These are phyloP conservation scores for Nemania bipapillata DNA, from an alignment of 2,329 filamentous ascomycete genomes.

Conservation along the genomic window DNA sequence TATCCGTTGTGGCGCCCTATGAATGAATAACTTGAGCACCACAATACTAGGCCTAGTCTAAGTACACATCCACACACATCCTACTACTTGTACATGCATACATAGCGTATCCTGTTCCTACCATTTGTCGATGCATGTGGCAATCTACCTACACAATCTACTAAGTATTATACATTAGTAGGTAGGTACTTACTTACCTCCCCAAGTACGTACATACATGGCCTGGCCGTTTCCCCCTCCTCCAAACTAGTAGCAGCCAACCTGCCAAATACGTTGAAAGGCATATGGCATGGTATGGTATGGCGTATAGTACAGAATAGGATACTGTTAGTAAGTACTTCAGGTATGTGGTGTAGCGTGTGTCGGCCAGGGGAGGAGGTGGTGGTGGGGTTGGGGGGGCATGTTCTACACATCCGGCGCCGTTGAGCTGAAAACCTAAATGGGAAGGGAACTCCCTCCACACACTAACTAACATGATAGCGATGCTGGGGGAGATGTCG, in stretches of 20 bases:
- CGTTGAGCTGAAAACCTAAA: constrained; percentile 34
- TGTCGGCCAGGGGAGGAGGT: constrained; percentile 13
- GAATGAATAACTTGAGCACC: constrained; percentile 26
- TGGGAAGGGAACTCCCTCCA: constrained; percentile 23
- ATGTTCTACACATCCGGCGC: constrained; percentile 20
- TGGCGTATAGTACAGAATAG: too few relatives aligned
- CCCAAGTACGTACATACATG: too few relatives aligned
- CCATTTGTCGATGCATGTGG: constrained; percentile 25
- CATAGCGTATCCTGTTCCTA: background rate
- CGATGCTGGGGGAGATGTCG: constrained; percentile 14
- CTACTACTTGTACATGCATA: constrained; percentile 12
- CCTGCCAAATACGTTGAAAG: constrained; percentile 24
- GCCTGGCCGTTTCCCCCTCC: too few relatives aligned
- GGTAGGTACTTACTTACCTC: constrained; percentile 1
- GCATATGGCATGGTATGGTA: background rate
- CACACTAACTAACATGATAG: constrained; percentile 23
- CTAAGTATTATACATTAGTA: too few relatives aligned
- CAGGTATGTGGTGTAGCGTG: constrained; percentile 5
- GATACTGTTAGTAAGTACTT: background rate
- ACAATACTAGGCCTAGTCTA: too few relatives aligned
- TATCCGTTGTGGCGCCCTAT: constrained; percentile 29
- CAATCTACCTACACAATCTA: background rate
- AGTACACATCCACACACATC: background rate
- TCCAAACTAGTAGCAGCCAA: constrained; percentile 18
- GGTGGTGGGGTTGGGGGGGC: background rate